Evolutionary conservation across 78 protist genomes (phyloP).

Genomic region (Ministeria vibrans): DNA sequence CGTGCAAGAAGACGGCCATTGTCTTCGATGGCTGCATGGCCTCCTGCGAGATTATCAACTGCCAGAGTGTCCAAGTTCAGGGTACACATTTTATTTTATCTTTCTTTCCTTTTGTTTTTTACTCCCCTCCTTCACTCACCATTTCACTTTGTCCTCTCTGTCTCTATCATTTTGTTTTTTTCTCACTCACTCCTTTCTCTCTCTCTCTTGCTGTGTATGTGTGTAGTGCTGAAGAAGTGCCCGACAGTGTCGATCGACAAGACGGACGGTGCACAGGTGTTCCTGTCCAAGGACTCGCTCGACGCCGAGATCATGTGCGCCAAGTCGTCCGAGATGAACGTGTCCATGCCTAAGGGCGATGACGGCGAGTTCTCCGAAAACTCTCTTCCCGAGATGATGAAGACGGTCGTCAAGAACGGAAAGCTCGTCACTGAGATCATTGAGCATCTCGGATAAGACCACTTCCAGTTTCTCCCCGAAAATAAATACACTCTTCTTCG

Average conservation of each 20-base stretch:
- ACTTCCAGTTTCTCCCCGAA: too few relatives aligned
- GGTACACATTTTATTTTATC: too few relatives aligned
- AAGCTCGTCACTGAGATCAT: too few relatives aligned
- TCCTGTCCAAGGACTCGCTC: conserved; percentile 42
- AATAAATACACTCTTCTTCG: too few relatives aligned
- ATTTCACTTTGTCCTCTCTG: not conserved
- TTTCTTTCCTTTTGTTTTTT: not conserved
- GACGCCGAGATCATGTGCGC: conserved; percentile 68
- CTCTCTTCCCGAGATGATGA: not conserved
- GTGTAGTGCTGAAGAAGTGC: not conserved
- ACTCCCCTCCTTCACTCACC: not conserved
- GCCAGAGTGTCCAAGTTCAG: conserved; percentile 65
- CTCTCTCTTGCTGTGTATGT: not conserved
- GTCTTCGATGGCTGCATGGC: conserved; percentile 73
- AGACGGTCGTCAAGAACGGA: not conserved
- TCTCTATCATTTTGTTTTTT: not conserved
- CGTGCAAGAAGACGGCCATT: conserved; percentile 71
- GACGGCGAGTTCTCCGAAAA: conserved; percentile 28
- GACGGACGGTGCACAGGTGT: conserved; percentile 57
- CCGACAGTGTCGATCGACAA: conserved; percentile 77
- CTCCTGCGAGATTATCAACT: conserved; percentile 71
- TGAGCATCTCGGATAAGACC: too few relatives aligned
- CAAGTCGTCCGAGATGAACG: conserved; percentile 81
- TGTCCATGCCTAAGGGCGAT: conserved; percentile 44
- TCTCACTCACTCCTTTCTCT: not conserved